Evolutionary conservation across 495 filamentous ascomycete genomes (phyloP).

Genomic region (Podospora australis): DNA sequence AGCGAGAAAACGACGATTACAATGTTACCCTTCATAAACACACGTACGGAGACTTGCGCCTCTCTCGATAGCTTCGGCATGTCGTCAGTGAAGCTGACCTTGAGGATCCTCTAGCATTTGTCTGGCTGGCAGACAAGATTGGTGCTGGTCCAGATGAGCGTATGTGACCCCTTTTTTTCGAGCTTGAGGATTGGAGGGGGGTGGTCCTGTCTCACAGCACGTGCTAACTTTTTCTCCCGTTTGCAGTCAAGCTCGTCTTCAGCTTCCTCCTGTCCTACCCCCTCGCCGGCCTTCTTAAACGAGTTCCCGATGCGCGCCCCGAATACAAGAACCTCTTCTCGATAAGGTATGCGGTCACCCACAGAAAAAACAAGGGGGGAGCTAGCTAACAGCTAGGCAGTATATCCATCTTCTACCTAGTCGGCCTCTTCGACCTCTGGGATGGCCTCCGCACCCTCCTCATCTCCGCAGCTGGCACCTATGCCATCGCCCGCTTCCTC

Average conservation of each 20-base stretch:
- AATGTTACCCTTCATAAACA: conserved; percentile 86
- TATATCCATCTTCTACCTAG: conserved; percentile 81
- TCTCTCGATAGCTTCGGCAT: neutral
- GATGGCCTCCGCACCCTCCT: conserved; percentile 71
- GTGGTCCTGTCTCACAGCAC: conserved; percentile 15
- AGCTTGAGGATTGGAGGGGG: neutral
- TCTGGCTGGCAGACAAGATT: conserved; percentile 53
- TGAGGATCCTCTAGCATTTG: conserved; percentile 57
- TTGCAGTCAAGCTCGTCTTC: conserved; percentile 90
- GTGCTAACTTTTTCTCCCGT: too few relatives aligned
- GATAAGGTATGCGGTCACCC: too few relatives aligned
- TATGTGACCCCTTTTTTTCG: conserved; percentile 31
- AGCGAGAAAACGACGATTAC: conserved; percentile 1
- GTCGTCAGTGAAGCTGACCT: conserved; percentile 18
- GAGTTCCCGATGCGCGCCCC: conserved; percentile 79
- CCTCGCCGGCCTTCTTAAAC: conserved; percentile 79
- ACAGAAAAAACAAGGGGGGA: too few relatives aligned
- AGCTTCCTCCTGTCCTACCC: conserved; percentile 93
- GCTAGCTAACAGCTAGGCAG: too few relatives aligned
- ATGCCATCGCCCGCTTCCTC: conserved; percentile 76
- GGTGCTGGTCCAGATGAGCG: conserved; percentile 84
- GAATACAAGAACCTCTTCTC: conserved; percentile 87
- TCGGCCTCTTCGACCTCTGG: conserved; percentile 96
- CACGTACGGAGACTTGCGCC: conserved; percentile 47
- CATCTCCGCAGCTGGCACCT: conserved; percentile 71